These are phyloP conservation scores for Globisporangium carolinianum DNA, from an alignment of 352 stramenopile species.

Conservation along the genomic window DNA sequence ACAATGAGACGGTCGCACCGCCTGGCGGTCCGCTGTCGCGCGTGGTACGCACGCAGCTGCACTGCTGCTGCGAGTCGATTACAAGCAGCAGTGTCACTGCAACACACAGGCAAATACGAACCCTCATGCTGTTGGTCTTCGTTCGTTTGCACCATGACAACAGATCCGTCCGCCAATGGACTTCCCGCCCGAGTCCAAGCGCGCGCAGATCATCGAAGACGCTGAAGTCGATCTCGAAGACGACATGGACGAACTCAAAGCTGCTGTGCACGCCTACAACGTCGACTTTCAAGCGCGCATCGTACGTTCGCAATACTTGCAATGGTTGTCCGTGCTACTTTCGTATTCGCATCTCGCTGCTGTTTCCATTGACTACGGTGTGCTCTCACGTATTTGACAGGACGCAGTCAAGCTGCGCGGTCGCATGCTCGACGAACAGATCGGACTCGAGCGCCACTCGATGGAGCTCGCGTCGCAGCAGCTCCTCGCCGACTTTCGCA, in stretches of 20 bases:
- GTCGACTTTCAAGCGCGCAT: slow-evolving; percentile 78
- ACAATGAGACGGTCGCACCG: slow-evolving; percentile 51
- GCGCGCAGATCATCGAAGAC: slow-evolving; percentile 60
- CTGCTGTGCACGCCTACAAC: slow-evolving; percentile 74
- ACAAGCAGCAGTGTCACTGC: no score
- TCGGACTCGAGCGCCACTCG: slow-evolving; percentile 43
- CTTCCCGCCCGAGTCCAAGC: slow-evolving; percentile 66
- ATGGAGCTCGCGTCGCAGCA: slow-evolving; percentile 58
- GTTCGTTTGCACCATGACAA: background rate
- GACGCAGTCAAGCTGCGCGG: slow-evolving; percentile 66
- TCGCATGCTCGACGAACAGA: slow-evolving; percentile 36
- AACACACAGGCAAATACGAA: background rate
- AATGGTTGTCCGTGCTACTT: no score
- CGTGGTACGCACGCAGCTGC: slow-evolving; percentile 15
- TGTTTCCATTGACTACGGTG: background rate
- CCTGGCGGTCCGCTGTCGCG: slow-evolving; percentile 29
- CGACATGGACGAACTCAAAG: slow-evolving; percentile 81
- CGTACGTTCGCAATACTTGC: slow-evolving; percentile 20
- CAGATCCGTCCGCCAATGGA: slow-evolving; percentile 58
- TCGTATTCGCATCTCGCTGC: background rate
- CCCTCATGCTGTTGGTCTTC: background rate
- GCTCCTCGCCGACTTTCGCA: slow-evolving; percentile 31
- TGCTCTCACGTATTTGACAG: slow-evolving; percentile 1
- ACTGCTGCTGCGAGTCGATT: background rate
- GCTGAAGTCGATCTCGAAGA: slow-evolving; percentile 66